These are phyloP conservation scores for Pulveroboletus sp. DNA, from an alignment of 768 basidiomycete genomes.

Conservation along the genomic window DNA sequence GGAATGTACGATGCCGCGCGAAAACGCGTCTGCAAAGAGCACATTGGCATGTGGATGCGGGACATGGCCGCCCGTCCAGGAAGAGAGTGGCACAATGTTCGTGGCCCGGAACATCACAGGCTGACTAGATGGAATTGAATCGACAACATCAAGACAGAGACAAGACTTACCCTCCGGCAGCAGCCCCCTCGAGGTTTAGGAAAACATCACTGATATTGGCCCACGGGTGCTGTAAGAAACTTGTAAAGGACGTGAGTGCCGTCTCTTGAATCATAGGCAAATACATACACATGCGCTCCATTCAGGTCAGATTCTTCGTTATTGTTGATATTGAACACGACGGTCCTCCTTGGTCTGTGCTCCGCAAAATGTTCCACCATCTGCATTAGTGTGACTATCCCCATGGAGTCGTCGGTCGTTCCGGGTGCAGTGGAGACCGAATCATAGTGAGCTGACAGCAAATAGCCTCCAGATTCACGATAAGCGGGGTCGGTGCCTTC, in stretches of 20 bases:
- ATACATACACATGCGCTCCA: slow-evolving; percentile 58
- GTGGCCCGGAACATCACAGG: slow-evolving; percentile 75
- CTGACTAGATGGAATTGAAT: slow-evolving; percentile 39
- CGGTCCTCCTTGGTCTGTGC: slow-evolving; percentile 52
- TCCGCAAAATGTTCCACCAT: slow-evolving; percentile 52
- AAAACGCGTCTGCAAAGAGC: slow-evolving; percentile 64
- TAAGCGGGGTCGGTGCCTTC: slow-evolving; percentile 43
- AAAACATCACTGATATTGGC: slow-evolving; percentile 59
- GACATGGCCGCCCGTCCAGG: slow-evolving; percentile 45
- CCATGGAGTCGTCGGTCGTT: slow-evolving; percentile 77
- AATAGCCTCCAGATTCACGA: slow-evolving; percentile 40
- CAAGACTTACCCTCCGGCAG: slow-evolving; percentile 60
- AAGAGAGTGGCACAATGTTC: slow-evolving; percentile 48
- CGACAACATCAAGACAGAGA: neutral
- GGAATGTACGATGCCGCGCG: slow-evolving; percentile 59
- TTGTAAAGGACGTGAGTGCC: slow-evolving; percentile 21
- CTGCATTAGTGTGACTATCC: slow-evolving; percentile 59
- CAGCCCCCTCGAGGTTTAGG: slow-evolving; percentile 80
- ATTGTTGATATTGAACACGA: slow-evolving; percentile 82
- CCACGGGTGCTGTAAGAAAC: slow-evolving; percentile 76
- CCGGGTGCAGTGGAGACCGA: slow-evolving; percentile 74
- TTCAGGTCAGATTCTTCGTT: slow-evolving; percentile 77
- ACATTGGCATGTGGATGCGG: slow-evolving; percentile 71
- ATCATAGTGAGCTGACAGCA: slow-evolving; percentile 82
- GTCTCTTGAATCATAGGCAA: slow-evolving; percentile 1